Evolutionary conservation across 768 basidiomycete species (phyloP), one percentile per base, ranked within the genome.

Genomic region (Pulveroboletus sp.): DNA sequence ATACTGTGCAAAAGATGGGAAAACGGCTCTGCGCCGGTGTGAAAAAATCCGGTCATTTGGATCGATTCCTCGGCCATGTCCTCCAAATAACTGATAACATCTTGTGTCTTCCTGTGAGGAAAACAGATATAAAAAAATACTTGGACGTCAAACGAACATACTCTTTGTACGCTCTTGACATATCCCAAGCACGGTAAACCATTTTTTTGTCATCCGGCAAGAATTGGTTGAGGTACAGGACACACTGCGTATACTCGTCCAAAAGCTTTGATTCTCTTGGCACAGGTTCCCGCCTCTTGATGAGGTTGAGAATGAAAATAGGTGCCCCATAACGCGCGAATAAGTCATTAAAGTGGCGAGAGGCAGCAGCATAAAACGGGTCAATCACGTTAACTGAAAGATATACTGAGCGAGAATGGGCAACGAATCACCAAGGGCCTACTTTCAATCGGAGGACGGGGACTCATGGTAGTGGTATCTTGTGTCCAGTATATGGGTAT

Each of bases 401-500:
- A 19, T 3, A 3, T 1, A n/a, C 47, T 49, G 51, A 43, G 53
- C 23, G 38, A 47, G 20, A 42, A 52, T n/a, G 39, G 43, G 25
- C 16, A 11, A 19, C 41, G 27, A 37, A 34, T 17, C 34, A 27
- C 21, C 20, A 37, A 19, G 6, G 4, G 69, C 87, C 54, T 51
- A 97, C 94, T 93, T 71, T 97, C 92, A 36, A 99, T 97, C 2
- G 94, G 95, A 2, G 97, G 97, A 55, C 87, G 85, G 1, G 93
- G 89, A n/a, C 75, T 86, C 82, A 95, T 92, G 45, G 83, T 84
- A 38, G 81, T 90, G 2, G 82, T 84, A 52, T 98, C 97, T 65
- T 99, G 95, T 12, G 90, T 89, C 97, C 97, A 99, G 63, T 88
- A 94, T 4, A 98, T 76, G 0, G 97, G 97, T 31, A 99, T 97